These are phyloP conservation scores for Kwoniella sp. DNA, from an alignment of 768 basidiomycete genomes.

Conservation along the genomic window DNA sequence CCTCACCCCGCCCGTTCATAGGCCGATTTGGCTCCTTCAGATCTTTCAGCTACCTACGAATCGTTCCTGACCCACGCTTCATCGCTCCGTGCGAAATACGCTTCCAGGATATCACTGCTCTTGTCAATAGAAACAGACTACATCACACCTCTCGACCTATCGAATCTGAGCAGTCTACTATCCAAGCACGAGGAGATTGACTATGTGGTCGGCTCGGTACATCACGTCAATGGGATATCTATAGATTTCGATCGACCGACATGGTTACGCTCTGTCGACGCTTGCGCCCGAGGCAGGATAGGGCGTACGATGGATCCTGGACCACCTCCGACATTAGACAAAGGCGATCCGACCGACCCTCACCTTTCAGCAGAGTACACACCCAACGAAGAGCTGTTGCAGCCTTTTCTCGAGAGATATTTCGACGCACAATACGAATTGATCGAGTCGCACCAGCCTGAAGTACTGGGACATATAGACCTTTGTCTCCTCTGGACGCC, in stretches of 20 bases:
- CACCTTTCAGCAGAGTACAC: constrained; percentile 54
- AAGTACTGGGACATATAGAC: constrained; percentile 91
- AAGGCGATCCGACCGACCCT: constrained; percentile 9
- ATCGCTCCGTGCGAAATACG: constrained; percentile 68
- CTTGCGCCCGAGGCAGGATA: background rate
- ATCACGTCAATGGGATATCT: constrained; percentile 82
- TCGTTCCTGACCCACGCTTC: constrained; percentile 77
- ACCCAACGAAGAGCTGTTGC: constrained; percentile 10
- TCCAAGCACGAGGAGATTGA: constrained; percentile 65
- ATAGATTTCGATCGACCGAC: constrained; percentile 87
- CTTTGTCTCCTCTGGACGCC: constrained; percentile 85
- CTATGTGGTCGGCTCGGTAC: constrained; percentile 89
- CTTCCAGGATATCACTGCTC: constrained; percentile 70
- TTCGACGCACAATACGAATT: constrained; percentile 83
- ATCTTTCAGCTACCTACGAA: constrained; percentile 68
- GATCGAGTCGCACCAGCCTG: constrained; percentile 72
- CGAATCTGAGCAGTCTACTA: constrained; percentile 64
- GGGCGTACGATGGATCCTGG: constrained; percentile 29
- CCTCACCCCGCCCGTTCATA: constrained; percentile 49
- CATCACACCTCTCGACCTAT: constrained; percentile 71
- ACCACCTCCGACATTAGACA: constrained; percentile 9
- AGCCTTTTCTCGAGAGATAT: constrained; percentile 61
- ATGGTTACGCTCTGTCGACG: constrained; percentile 59
- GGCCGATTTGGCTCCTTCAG: constrained; percentile 63
- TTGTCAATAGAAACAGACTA: constrained; percentile 92